Percentiles rank a stretch among this genome's conserved stretches.
Evolutionary conservation across 164 flowering plant species (phyloP).

Genomic region (Paratinospora sagittata): DNA sequence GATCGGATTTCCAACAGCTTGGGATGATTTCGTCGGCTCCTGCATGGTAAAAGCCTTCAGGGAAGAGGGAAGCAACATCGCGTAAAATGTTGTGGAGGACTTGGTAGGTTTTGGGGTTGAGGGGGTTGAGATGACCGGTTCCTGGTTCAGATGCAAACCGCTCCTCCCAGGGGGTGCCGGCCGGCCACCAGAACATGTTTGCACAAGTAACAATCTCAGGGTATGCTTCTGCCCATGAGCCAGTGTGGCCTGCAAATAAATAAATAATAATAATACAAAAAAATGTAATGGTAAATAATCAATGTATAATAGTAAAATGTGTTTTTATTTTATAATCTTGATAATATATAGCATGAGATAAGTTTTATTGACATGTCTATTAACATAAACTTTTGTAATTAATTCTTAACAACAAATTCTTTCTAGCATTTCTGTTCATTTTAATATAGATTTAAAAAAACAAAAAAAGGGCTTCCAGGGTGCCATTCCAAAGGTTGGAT

Average conservation of each 20-base stretch:
- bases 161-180: constrained; percentile 48
- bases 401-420: too few species aligned
- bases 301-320: too few species aligned
- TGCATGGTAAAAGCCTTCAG: constrained; percentile 70
- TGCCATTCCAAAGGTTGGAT: too few species aligned
- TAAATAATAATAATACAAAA: background rate
- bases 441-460: too few species aligned
- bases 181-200: constrained; percentile 86
- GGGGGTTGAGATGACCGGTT: constrained; percentile 88
- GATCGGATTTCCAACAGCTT: constrained; percentile 80
- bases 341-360: too few species aligned
- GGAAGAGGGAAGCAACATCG: constrained; percentile 56
- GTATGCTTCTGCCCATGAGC: constrained; percentile 88
- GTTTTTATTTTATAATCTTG: too few species aligned
- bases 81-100: constrained; percentile 50
- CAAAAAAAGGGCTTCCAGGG: too few species aligned
- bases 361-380: too few species aligned
- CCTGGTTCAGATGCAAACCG: constrained; percentile 85
- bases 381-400: too few species aligned
- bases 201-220: constrained; percentile 90
- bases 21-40: constrained; percentile 84
- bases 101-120: constrained; percentile 66
- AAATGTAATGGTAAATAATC: background rate
- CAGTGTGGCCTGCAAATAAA: constrained; percentile 67
- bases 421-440: too few species aligned